Evolutionary conservation across 2,329 filamentous ascomycete genomes (phyloP).

Genomic region (Fusarium begoniae): DNA sequence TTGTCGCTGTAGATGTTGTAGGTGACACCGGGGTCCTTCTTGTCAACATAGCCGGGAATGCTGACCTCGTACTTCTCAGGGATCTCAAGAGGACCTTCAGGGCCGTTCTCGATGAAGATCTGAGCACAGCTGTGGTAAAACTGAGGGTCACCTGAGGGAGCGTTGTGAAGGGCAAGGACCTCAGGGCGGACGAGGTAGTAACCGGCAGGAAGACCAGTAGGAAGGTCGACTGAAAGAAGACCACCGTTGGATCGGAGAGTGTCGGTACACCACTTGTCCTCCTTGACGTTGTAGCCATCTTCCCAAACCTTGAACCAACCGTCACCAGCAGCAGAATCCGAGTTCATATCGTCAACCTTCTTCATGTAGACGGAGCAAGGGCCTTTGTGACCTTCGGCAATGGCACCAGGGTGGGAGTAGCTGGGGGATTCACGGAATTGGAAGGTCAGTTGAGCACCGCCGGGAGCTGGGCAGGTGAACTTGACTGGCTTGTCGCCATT

Average conservation of each 20-base stretch:
- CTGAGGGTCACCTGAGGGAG: conserved; percentile 69
- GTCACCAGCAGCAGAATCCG: conserved; percentile 63
- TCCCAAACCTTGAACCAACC: conserved; percentile 86
- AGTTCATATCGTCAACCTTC: conserved; percentile 66
- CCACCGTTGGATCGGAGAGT: conserved; percentile 72
- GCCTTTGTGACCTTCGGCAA: conserved; percentile 71
- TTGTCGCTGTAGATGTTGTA: conserved; percentile 70
- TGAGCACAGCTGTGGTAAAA: conserved; percentile 80
- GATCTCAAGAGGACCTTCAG: conserved; percentile 56
- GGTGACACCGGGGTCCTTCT: conserved; percentile 62
- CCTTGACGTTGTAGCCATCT: conserved; percentile 67
- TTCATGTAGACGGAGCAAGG: conserved; percentile 81
- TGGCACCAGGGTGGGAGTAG: conserved; percentile 60
- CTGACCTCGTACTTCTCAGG: conserved; percentile 62
- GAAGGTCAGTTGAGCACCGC: conserved; percentile 69
- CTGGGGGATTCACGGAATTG: conserved; percentile 71
- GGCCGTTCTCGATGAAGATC: conserved; percentile 65
- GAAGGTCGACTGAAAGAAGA: conserved; percentile 69
- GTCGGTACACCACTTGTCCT: conserved; percentile 74
- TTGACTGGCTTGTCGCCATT: conserved; percentile 56
- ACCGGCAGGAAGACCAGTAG: conserved; percentile 67
- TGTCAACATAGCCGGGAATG: conserved; percentile 73
- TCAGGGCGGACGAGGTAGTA: conserved; percentile 79
- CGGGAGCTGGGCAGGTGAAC: conserved; percentile 58
- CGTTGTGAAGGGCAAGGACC: conserved; percentile 73